Evolutionary conservation across 225 moss, liverwort and hornwort species (phyloP).

Genomic region (Neckera pumila): DNA sequence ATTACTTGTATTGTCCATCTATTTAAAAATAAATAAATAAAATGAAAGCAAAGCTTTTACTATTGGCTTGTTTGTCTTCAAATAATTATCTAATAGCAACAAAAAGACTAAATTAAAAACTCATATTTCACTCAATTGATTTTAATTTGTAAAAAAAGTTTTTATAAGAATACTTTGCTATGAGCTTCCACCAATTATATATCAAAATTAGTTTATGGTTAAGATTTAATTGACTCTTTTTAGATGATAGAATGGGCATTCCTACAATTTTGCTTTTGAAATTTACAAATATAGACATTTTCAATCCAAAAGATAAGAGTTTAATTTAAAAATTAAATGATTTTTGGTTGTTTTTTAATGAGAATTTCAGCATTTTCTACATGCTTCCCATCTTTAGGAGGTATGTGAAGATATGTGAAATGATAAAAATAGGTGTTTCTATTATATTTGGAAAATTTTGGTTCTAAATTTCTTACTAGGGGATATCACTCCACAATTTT

Average conservation of each 20-base stretch:
- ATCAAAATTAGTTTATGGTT: neutral
- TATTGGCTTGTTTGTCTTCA: neutral
- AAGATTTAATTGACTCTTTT: too few relatives aligned
- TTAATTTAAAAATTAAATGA: too few relatives aligned
- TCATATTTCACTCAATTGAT: neutral
- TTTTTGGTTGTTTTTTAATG: accelerated
- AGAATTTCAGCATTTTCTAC: neutral
- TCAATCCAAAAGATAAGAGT: accelerated
- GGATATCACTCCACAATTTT: too few relatives aligned
- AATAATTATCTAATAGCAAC: neutral
- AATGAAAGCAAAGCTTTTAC: neutral
- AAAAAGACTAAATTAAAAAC: neutral
- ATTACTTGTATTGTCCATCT: accelerated
- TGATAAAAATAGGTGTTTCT: neutral
- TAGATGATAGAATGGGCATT: neutral
- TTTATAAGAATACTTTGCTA: neutral
- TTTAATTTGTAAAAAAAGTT: neutral
- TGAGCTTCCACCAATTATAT: too few relatives aligned
- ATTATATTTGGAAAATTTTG: neutral
- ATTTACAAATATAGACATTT: neutral
- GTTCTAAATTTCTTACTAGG: neutral
- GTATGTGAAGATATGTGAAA: too few relatives aligned
- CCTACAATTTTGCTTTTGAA: neutral
- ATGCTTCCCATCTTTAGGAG: too few relatives aligned
- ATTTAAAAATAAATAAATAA: neutral